A percentile compares a stretch with the other conserved stretches of the same genome.
Evolutionary conservation across 306 rosid species (phyloP).

Genomic region (Canavalia ensiformis): DNA sequence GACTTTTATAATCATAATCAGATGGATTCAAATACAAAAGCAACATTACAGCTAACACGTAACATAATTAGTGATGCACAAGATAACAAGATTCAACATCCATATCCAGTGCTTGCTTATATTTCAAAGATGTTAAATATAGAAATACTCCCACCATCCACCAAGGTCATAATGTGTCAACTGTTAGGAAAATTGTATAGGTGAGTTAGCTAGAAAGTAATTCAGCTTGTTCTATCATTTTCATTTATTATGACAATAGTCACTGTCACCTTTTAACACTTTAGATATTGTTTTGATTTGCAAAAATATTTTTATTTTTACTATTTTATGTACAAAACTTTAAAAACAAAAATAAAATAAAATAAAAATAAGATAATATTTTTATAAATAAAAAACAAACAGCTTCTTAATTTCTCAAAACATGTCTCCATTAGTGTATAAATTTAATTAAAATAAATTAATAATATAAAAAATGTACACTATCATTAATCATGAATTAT

Average conservation of each 20-base stretch:
- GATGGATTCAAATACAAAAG: neutral
- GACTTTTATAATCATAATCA: neutral
- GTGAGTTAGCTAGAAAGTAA: neutral
- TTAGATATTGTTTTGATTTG: neutral
- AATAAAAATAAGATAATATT: too few relatives aligned
- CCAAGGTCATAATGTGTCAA: neutral
- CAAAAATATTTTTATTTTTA: too few relatives aligned
- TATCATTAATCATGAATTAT: too few relatives aligned
- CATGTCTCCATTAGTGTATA: neutral
- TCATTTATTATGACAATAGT: neutral
- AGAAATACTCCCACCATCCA: slow-evolving; percentile 14
- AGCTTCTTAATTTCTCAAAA: neutral
- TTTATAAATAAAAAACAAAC: too few relatives aligned
- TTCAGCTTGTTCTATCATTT: slow-evolving; percentile 15
- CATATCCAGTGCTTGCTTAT: neutral
- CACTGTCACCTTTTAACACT: slow-evolving; percentile 8
- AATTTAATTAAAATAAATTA: too few relatives aligned
- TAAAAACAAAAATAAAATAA: too few relatives aligned
- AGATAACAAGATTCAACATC: slow-evolving; percentile 12
- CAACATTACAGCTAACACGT: neutral
- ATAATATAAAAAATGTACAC: too few relatives aligned
- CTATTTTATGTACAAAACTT: too few relatives aligned
- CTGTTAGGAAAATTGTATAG: neutral
- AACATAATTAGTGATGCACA: neutral
- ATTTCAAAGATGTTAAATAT: neutral